A percentile compares a stretch with the other conserved stretches of the same genome.
Conservation (phyloP, 331 rosid genomes). For the Stylosanthes scabra region DNA sequence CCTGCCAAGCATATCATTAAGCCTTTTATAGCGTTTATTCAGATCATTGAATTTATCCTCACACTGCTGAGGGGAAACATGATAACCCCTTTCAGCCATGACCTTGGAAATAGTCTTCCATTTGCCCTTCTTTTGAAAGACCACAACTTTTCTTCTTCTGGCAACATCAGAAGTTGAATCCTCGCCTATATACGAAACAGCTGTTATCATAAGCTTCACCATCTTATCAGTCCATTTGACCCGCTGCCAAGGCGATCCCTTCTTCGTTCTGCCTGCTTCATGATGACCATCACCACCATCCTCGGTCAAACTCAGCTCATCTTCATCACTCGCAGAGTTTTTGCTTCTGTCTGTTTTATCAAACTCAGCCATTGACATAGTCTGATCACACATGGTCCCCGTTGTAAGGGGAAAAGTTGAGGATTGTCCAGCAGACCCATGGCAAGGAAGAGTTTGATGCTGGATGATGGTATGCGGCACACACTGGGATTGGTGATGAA, state of each 20-base stretch:
- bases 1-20: conserved; percentile 87
- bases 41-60: conserved; percentile 97
- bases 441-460: conserved; percentile 61
- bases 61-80: conserved; percentile 96
- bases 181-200: conserved; percentile 86
- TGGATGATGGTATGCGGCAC: conserved; percentile 60
- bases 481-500: conserved; percentile 57
- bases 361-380: conserved; percentile 62
- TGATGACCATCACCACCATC: conserved; percentile 65
- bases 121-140: conserved; percentile 90
- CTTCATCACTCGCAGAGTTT: conserved; percentile 79
- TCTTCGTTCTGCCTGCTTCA: conserved; percentile 66
- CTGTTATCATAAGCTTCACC: conserved; percentile 92
- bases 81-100: conserved; percentile 88
- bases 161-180: conserved; percentile 57
- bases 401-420: conserved; percentile 63
- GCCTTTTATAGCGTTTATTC: conserved; percentile 86
- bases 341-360: conserved; percentile 70
- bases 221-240: conserved; percentile 95
- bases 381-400: conserved; percentile 65
- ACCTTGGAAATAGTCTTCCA: conserved; percentile 93
- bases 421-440: conserved; percentile 55
- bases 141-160: conserved; percentile 67
- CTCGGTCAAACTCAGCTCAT: conserved; percentile 70
- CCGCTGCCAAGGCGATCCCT: conserved; percentile 82